Percentiles rank a stretch among this genome's conserved stretches.
Conservation (phyloP, 2,329 filamentous ascomycete genomes). For the Didymella arachidicola region DNA sequence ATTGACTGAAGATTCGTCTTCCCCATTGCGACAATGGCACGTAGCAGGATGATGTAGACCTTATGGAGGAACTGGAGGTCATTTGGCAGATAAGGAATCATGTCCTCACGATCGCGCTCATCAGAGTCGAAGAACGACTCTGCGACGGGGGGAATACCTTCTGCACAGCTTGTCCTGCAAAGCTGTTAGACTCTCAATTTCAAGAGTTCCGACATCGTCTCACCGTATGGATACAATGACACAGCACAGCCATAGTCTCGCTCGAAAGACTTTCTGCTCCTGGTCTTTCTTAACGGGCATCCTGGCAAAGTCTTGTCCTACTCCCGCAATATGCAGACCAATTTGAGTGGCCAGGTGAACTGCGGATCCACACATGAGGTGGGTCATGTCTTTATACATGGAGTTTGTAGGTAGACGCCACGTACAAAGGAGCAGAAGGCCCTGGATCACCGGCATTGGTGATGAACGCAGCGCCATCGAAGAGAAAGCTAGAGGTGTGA, state of each 20-base stretch:
- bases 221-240: conserved; percentile 50
- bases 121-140: conserved; percentile 47
- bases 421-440: conserved; percentile 51
- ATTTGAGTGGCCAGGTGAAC: conserved; percentile 53
- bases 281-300: conserved; percentile 48
- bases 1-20: conserved; percentile 45
- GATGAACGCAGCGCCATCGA: conserved; percentile 49
- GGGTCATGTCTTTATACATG: conserved; percentile 53
- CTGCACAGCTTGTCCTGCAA: conserved; percentile 41
- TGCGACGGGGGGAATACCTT: conserved; percentile 47
- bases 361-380: conserved; percentile 52
- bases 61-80: conserved; percentile 47
- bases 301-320: conserved; percentile 52
- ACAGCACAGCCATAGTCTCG: conserved; percentile 50
- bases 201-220: not conserved
- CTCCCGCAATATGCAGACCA: conserved; percentile 50
- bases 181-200: conserved; percentile 20
- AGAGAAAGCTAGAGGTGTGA: conserved; percentile 49
- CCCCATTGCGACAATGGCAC: conserved; percentile 46
- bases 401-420: conserved; percentile 54
- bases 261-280: conserved; percentile 46
- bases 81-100: conserved; percentile 40
- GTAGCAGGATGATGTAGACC: conserved; percentile 44
- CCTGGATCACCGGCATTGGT: conserved; percentile 52
- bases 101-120: conserved; percentile 44